Conservation (phyloP, 164 flowering plant genomes). For the Dillenia suffruticosa region DNA sequence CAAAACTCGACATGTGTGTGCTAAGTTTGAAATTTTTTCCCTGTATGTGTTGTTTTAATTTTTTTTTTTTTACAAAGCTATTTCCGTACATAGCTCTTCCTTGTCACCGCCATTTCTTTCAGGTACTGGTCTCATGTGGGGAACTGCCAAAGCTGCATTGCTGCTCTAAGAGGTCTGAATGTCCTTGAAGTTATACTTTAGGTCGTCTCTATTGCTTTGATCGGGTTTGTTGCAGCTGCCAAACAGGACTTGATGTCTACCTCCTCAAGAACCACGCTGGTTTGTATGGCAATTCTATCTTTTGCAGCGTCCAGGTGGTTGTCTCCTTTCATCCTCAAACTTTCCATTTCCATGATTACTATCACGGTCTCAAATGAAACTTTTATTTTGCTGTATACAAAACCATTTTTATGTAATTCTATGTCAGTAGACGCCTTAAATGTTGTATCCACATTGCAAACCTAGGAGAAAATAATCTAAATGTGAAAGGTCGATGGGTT, state of each 20-base stretch:
- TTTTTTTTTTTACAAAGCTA: too few species aligned
- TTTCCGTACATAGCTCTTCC: too few species aligned
- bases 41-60: too few species aligned
- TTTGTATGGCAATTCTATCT: conserved; percentile 42
- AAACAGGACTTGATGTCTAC: conserved; percentile 36
- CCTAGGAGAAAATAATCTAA: too few species aligned
- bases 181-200: conserved; percentile 52
- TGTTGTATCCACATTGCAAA: too few species aligned
- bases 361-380: conserved; percentile 37
- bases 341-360: conserved; percentile 70
- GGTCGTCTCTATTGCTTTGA: conserved; percentile 39
- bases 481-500: too few species aligned
- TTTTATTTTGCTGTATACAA: too few species aligned
- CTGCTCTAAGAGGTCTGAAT: conserved; percentile 43
- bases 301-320: conserved; percentile 67
- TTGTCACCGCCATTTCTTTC: conserved; percentile 7
- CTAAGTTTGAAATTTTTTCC: too few species aligned
- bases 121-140: conserved; percentile 88
- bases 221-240: conserved; percentile 58
- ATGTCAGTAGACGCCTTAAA: too few species aligned
- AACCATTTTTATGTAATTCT: too few species aligned
- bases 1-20: too few species aligned
- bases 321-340: conserved; percentile 60
- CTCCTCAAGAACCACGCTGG: conserved; percentile 32
- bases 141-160: conserved; percentile 76